These are phyloP conservation scores for Pythium rhizo-oryzae DNA, from an alignment of 352 stramenopile species.

Conservation along the genomic window DNA sequence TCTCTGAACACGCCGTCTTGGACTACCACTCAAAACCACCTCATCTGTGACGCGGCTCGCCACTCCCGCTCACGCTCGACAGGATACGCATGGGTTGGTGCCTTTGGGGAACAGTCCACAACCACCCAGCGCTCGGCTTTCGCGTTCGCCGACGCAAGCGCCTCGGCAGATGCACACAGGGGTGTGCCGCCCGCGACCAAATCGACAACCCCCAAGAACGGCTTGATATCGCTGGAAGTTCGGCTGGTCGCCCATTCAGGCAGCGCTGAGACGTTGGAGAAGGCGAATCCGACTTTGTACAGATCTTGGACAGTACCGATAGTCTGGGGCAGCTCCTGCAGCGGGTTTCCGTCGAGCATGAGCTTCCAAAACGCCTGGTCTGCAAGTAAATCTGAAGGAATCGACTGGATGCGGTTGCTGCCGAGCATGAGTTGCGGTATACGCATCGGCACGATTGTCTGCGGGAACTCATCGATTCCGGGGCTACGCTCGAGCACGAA, in stretches of 20 bases:
- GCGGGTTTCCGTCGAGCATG: slow-evolving; percentile 16
- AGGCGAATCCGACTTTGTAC: slow-evolving; percentile 1
- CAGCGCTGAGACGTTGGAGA: slow-evolving; percentile 4
- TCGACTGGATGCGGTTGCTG: slow-evolving; percentile 12
- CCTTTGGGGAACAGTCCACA: slow-evolving; percentile 4
- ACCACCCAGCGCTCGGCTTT: background rate
- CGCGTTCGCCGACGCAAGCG: background rate
- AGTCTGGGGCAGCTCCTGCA: background rate
- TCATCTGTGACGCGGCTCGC: background rate
- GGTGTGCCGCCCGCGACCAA: slow-evolving; percentile 7
- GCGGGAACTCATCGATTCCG: slow-evolving; percentile 3
- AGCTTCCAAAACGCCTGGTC: slow-evolving; percentile 17
- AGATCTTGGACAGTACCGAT: slow-evolving; percentile 7
- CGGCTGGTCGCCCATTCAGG: background rate
- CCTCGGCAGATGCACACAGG: slow-evolving; percentile 7
- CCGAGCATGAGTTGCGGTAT: slow-evolving; percentile 18
- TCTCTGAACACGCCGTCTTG: too few species aligned
- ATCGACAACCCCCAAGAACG: slow-evolving; percentile 6
- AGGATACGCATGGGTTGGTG: slow-evolving; percentile 7
- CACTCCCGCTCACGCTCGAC: slow-evolving; percentile 21
- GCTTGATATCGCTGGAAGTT: background rate
- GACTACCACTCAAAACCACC: background rate
- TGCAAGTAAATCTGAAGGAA: background rate
- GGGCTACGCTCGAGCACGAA: slow-evolving; percentile 21
- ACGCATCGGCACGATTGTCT: slow-evolving; percentile 10